A percentile compares a stretch with the other conserved stretches of the same genome.
These are phyloP conservation scores for Apocynum venetum DNA, from an alignment of 257 asterid species.

Conservation along the genomic window DNA sequence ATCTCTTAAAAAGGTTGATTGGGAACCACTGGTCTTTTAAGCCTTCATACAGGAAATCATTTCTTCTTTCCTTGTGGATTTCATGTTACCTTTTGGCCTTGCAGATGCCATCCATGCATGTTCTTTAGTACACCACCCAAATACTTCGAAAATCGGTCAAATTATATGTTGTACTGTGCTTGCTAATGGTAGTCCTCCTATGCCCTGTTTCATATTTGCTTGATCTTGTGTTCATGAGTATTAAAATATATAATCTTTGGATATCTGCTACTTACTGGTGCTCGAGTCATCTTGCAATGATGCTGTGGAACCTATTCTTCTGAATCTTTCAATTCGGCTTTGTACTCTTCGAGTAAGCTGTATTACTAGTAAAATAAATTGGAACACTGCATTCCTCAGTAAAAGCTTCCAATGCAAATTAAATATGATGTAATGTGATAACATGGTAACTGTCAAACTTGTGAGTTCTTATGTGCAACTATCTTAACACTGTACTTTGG, in stretches of 20 bases:
- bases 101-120: conserved; percentile 94
- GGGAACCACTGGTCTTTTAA: background rate
- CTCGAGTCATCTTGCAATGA: conserved; percentile 74
- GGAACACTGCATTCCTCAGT: background rate
- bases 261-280: conserved; percentile 42
- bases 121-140: conserved; percentile 67
- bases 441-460: background rate
- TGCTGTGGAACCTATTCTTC: conserved; percentile 90
- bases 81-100: conserved; percentile 18
- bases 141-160: conserved; percentile 95
- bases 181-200: conserved; percentile 57
- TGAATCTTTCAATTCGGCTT: conserved; percentile 78
- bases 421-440: background rate
- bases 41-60: background rate
- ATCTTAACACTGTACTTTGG: background rate
- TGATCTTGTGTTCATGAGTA: background rate
- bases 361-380: no score
- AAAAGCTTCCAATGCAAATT: background rate
- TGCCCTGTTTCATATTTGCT: conserved; percentile 7
- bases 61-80: background rate
- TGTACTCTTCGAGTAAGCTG: conserved; percentile 91
- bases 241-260: background rate
- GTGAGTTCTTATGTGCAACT: background rate
- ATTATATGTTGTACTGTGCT: conserved; percentile 86
- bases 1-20: background rate